phyloP scores from a whole-genome alignment of 345 rosid species.

The Acer yangbiense region DNA sequence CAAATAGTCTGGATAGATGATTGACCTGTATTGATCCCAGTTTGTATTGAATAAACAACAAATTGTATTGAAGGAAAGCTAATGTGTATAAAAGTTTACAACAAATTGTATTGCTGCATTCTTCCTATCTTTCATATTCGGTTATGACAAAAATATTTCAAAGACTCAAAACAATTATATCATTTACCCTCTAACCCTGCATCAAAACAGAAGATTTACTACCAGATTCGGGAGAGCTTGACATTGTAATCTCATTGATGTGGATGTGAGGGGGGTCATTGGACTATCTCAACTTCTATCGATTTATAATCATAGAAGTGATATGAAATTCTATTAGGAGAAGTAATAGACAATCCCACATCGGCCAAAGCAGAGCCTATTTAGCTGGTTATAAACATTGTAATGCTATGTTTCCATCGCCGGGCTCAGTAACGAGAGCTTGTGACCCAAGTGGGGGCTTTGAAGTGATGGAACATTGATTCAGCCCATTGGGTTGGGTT shows the following conservation, averaged over 20 bases:
- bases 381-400: not conserved
- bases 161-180: not conserved
- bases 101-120: not conserved
- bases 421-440: not conserved
- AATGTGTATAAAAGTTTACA: not conserved
- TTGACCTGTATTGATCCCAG: not conserved
- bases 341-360: not conserved
- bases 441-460: not conserved
- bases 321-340: too few relatives aligned
- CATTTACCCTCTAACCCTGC: not conserved
- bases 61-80: not conserved
- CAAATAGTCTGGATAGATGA: not conserved
- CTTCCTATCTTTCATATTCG: not conserved
- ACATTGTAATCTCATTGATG: too few relatives aligned
- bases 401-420: not conserved
- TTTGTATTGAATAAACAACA: not conserved
- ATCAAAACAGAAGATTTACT: not conserved
- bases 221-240: too few relatives aligned
- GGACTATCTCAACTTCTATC: not conserved
- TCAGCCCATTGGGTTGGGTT: not conserved
- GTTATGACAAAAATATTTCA: too few relatives aligned
- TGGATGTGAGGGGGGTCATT: not conserved
- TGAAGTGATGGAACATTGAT: not conserved
- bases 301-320: too few relatives aligned
- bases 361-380: not conserved